Evolutionary conservation across 306 rosid genomes (phyloP).

Genomic region (Cicer cuneatum): DNA sequence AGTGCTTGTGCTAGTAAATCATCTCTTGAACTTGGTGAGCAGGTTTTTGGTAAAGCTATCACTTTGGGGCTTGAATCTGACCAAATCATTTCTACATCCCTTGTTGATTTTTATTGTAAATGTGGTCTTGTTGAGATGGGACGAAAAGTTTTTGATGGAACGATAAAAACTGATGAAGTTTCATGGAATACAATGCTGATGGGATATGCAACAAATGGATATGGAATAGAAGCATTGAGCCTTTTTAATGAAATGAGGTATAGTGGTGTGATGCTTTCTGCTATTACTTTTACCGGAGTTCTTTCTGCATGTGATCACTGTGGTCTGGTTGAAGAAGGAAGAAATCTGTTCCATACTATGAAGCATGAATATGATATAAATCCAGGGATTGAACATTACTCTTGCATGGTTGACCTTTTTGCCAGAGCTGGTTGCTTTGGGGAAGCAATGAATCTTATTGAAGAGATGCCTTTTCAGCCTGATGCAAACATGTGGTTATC

Average conservation of each 20-base stretch:
- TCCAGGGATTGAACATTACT: constrained; percentile 68
- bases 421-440: constrained; percentile 67
- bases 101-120: constrained; percentile 78
- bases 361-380: constrained; percentile 54
- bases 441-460: constrained; percentile 66
- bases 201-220: constrained; percentile 87
- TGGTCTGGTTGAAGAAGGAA: constrained; percentile 78
- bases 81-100: constrained; percentile 63
- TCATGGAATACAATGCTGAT: constrained; percentile 83
- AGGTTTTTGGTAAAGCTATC: constrained; percentile 66
- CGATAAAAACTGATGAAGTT: constrained; percentile 66
- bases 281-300: constrained; percentile 66
- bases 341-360: constrained; percentile 63
- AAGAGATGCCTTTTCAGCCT: constrained; percentile 67
- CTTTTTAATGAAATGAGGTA: constrained; percentile 66
- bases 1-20: constrained; percentile 77
- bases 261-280: constrained; percentile 61
- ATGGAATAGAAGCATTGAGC: constrained; percentile 66
- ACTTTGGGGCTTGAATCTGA: constrained; percentile 65
- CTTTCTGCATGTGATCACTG: constrained; percentile 81
- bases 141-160: constrained; percentile 58
- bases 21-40: constrained; percentile 71
- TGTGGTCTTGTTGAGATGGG: constrained; percentile 73
- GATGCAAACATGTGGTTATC: constrained; percentile 73
- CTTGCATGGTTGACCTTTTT: constrained; percentile 76